A percentile compares a stretch with the other conserved stretches of the same genome.
Conservation (phyloP, 768 basidiomycete species). For the Termitomyces sp. region DNA sequence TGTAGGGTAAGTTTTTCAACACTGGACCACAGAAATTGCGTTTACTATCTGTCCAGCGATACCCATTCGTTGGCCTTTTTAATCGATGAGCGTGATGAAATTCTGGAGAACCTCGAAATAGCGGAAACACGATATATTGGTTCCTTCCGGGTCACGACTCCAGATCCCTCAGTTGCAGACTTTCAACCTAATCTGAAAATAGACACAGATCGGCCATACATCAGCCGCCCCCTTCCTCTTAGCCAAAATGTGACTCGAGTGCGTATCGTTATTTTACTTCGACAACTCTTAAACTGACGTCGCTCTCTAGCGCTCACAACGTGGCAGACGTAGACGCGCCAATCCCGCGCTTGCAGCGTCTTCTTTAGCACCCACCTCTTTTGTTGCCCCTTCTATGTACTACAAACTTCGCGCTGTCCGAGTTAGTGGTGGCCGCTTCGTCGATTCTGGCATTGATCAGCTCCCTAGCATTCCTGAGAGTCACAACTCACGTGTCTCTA, state of each 20-base stretch:
- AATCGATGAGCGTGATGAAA: conserved; percentile 69
- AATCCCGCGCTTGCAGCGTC: conserved; percentile 65
- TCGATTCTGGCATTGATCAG: conserved; percentile 33
- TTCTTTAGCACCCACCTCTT: conserved; percentile 70
- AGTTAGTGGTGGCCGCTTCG: conserved; percentile 53
- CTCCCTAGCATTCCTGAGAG: conserved; percentile 50
- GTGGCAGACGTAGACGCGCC: conserved; percentile 39
- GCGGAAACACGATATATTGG: conserved; percentile 75
- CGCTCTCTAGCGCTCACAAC: conserved; percentile 15
- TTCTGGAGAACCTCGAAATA: conserved; percentile 75
- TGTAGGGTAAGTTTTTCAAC: conserved; percentile 49
- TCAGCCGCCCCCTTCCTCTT: conserved; percentile 65
- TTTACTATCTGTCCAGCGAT: conserved; percentile 38
- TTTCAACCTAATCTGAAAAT: conserved; percentile 38
- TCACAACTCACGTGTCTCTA: conserved; percentile 55
- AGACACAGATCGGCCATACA: conserved; percentile 45
- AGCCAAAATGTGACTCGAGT: conserved; percentile 27
- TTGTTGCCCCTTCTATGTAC: conserved; percentile 74
- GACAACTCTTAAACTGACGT: background rate
- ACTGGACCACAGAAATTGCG: background rate
- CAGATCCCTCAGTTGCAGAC: conserved; percentile 66
- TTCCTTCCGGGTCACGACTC: conserved; percentile 68
- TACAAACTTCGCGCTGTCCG: conserved; percentile 65
- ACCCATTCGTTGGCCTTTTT: conserved; percentile 61
- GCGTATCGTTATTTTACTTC: conserved; percentile 2